Evolutionary conservation across 345 rosid genomes (phyloP), one percentile per base, ranked within the genome.

Genomic region (Boechera stricta): DNA sequence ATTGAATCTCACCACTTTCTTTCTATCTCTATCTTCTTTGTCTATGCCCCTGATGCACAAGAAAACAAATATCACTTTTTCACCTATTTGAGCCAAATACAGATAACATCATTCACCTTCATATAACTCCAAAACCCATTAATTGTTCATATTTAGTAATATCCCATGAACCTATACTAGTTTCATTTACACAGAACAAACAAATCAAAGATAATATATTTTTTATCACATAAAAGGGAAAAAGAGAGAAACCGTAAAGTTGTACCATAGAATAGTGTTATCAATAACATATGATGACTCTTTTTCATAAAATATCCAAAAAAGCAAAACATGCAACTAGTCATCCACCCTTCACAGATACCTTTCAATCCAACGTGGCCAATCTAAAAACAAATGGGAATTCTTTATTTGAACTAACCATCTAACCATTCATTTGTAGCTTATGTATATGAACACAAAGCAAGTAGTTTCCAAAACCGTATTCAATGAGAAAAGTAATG

Each of bases 261-360:
- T 29, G 8, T 59, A 55, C 36, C 9, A 29, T 28, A 59, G 10
- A 59, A 59, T 32, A 28, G 36, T 11, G 59, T 54, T 12, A 58
- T 11, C 45, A 18, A 60, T 4, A 48, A 5, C 13, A 60, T 10
- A 63, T 29, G 62, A 52, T 64, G 72, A 35, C 16, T 56, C 3
- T 7, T 56, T 3, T 18, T n/a, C 53, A 64, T 63, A 62, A 7
- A 42, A 53, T 52, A 76, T 53, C 35, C n/a, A 36, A 71, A 70
- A 13, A 54, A 65, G 60, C 54, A 71, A 65, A 64, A 29, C n/a
- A 56, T 71, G 81, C 72, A 77, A 77, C 77, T 77, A 71, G 77
- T 31, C 77, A 65, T 33, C 47, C 32, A 7, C 48, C 61, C 28
- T 77, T 56, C 48, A 35, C 67, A 71, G 13, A 56, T 77, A 64